phyloP scores from a whole-genome alignment of 139 green algal species.

The Chloropicon primus region DNA sequence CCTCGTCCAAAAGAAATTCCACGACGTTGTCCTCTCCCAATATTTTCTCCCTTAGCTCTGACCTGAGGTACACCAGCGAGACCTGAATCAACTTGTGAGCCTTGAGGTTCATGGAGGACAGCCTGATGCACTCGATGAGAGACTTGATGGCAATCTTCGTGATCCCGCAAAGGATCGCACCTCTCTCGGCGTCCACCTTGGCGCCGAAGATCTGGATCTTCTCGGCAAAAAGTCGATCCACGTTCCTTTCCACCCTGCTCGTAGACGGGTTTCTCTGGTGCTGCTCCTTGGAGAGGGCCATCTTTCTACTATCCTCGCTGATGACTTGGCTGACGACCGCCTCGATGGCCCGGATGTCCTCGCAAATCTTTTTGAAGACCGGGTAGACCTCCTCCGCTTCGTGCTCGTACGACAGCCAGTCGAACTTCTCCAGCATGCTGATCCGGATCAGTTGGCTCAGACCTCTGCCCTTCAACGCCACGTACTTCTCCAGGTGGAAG shows the following conservation, averaged over 20 bases:
- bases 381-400: neutral
- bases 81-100: neutral
- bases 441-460: neutral
- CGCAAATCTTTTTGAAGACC: neutral
- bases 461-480: neutral
- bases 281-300: neutral
- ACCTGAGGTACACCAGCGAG: neutral
- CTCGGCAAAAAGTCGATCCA: neutral
- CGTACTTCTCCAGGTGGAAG: neutral
- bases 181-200: neutral
- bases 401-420: neutral
- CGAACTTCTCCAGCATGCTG: neutral
- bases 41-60: neutral
- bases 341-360: neutral
- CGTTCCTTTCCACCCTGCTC: neutral
- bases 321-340: neutral
- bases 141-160: neutral
- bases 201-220: neutral
- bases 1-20: neutral
- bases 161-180: neutral
- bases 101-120: neutral
- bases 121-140: neutral
- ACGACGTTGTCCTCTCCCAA: neutral
- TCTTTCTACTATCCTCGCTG: neutral
- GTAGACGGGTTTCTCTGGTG: neutral